Evolutionary conservation across 495 filamentous ascomycete genomes (phyloP).

Genomic region (Astrothelium subdiscretum): DNA sequence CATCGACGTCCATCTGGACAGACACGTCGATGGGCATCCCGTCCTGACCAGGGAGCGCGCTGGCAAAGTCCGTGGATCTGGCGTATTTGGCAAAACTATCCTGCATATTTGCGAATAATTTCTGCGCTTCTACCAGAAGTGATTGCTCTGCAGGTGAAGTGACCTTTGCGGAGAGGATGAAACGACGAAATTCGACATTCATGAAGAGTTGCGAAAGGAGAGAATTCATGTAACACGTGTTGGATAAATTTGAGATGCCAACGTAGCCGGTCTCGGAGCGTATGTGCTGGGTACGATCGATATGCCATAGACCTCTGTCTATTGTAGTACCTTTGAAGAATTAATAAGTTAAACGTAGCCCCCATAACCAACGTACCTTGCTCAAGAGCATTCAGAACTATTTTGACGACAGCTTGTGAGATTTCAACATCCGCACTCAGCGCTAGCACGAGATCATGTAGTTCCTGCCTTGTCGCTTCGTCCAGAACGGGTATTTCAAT

Average conservation of each 20-base stretch:
- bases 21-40: constrained; percentile 74
- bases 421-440: not conserved
- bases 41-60: constrained; percentile 70
- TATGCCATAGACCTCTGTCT: not conserved
- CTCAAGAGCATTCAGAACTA: not conserved
- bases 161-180: constrained; percentile 58
- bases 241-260: constrained; percentile 79
- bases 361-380: not conserved
- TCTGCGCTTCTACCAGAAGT: constrained; percentile 65
- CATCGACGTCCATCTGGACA: constrained; percentile 94
- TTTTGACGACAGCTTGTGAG: not conserved
- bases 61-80: constrained; percentile 61
- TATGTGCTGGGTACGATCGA: constrained; percentile 54
- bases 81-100: constrained; percentile 59
- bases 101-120: constrained; percentile 78
- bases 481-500: not conserved
- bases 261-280: constrained; percentile 67
- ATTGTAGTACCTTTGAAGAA: not conserved
- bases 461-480: not conserved
- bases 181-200: constrained; percentile 79
- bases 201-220: constrained; percentile 94
- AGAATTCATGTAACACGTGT: constrained; percentile 97
- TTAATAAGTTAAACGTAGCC: not conserved
- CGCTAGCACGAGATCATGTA: not conserved
- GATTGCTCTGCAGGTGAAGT: constrained; percentile 48